Percentiles rank a stretch among this genome's conserved stretches.
These are phyloP conservation scores for Nemania sp. DNA, from an alignment of 2,329 filamentous ascomycete species.

Conservation along the genomic window DNA sequence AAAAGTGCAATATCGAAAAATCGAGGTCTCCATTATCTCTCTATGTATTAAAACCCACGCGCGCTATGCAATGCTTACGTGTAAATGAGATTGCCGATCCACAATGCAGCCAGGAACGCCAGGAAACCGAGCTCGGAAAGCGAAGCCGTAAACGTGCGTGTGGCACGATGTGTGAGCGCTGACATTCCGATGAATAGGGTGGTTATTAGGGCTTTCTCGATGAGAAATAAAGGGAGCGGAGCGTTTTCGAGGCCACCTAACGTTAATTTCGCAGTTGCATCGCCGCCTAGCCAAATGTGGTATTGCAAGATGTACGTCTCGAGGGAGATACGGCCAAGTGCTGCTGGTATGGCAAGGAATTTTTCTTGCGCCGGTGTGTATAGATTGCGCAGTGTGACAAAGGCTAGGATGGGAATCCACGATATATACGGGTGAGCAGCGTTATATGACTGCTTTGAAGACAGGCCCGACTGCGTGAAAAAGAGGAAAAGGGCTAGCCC, in stretches of 20 bases:
- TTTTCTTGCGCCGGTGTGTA: constrained; percentile 46
- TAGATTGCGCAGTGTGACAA: constrained; percentile 57
- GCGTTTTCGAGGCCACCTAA: constrained; percentile 30
- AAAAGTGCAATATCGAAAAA: constrained; percentile 25
- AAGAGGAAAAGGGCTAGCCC: constrained; percentile 43
- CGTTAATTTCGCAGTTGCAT: constrained; percentile 56
- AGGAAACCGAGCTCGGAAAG: constrained; percentile 28
- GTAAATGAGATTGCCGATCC: constrained; percentile 35
- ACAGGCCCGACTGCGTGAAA: constrained; percentile 35
- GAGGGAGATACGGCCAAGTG: constrained; percentile 60
- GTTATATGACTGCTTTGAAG: constrained; percentile 50
- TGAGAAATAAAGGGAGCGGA: constrained; percentile 25
- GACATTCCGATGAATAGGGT: constrained; percentile 35
- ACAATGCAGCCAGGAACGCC: constrained; percentile 29
- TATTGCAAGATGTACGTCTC: constrained; percentile 65
- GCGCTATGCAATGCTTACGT: constrained; percentile 31
- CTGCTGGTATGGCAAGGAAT: constrained; percentile 54
- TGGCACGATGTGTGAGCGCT: constrained; percentile 31
- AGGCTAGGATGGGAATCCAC: constrained; percentile 57
- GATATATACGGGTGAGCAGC: constrained; percentile 58
- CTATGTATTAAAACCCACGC: constrained; percentile 30
- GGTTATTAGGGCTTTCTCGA: constrained; percentile 37
- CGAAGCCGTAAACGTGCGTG: constrained; percentile 28
- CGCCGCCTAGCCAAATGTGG: constrained; percentile 65
- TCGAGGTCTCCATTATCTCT: constrained; percentile 29